Evolutionary conservation across 768 basidiomycete genomes (phyloP), one percentile per base, ranked within the genome.

Genomic region (Boletus subcaerulescens): DNA sequence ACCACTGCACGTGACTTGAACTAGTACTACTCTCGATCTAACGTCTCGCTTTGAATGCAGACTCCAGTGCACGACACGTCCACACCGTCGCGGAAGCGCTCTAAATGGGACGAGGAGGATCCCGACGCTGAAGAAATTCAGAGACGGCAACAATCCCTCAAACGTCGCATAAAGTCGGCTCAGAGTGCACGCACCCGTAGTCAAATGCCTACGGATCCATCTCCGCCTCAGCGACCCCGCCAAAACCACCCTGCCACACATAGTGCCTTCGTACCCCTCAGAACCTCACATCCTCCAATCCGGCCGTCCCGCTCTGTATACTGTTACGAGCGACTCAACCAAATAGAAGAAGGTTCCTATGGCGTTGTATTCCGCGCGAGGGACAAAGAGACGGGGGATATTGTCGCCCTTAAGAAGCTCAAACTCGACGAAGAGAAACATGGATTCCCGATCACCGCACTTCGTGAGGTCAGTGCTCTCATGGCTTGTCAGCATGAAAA

Each of bases 351-450:
- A 73, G 97, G 97, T 5, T 93, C 92, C 0, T 99, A 99, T 62
- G 97, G 97, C 17, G 86, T 98, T 38, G 97, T 99, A 15, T 98
- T 93, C 59, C 86, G 97, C n/a, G 97, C 97, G 20, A 79, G 84
- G 62, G 96, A 98, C 74, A 96, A 92, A 69, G 82, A 92, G 66
- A 93, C 94, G 0, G 93, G 93, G 6, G 94, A 94, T 59, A 91
- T 98, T 22, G 97, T 98, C 26, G 97, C 97, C 14, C 71, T 99
- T 64, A 99, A 99, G 76, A 98, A 95, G 71, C 80, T 99, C 53
- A 99, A 99, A 74, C 83, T 99, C 53, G 96, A 98, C 58, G 93
- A 98, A 71, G 97, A 98, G 76, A 98, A 97, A 72, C 89, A 97
- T 60, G 97, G 97, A 0, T 99, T 98, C 69, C 97, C 97, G 2